Evolutionary conservation across 2,329 filamentous ascomycete genomes (phyloP).

Genomic region (Sporothrix humicola): DNA sequence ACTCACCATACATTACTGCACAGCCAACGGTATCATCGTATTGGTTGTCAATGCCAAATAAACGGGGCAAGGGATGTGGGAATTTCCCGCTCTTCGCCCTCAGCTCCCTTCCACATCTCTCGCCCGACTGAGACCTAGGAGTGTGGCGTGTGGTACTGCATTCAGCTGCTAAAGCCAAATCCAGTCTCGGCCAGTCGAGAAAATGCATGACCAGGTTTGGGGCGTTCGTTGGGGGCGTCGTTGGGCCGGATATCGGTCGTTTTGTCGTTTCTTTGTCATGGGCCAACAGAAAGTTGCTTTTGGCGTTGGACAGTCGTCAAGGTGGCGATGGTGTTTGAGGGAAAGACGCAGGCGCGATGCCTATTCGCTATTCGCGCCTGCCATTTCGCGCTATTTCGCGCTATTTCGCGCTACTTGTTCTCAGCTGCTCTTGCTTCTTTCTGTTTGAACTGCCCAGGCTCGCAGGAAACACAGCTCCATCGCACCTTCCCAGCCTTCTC

Average conservation of each 20-base stretch:
- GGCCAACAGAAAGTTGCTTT: slow-evolving; percentile 5
- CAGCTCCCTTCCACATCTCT: background rate
- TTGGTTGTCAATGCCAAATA: background rate
- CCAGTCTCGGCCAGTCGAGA: background rate
- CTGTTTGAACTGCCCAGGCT: too few species aligned
- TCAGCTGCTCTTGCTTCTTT: too few species aligned
- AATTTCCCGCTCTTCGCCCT: slow-evolving; percentile 3
- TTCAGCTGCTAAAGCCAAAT: too few species aligned
- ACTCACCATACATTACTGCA: background rate
- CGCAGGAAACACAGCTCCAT: background rate
- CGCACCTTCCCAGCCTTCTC: slow-evolving; percentile 2
- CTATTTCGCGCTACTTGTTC: background rate
- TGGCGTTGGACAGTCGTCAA: background rate
- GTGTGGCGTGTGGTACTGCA: background rate
- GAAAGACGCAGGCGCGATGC: background rate
- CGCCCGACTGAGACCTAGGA: background rate
- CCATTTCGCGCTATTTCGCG: background rate
- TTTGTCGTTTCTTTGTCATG: background rate
- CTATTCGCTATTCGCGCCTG: background rate
- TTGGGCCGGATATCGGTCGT: background rate
- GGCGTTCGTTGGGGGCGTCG: background rate
- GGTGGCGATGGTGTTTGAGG: background rate
- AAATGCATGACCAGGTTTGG: background rate
- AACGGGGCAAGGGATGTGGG: slow-evolving; percentile 2
- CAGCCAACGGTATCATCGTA: background rate